These are phyloP conservation scores for Monilinia fructigena DNA, from an alignment of 2,329 filamentous ascomycete species.

Conservation along the genomic window DNA sequence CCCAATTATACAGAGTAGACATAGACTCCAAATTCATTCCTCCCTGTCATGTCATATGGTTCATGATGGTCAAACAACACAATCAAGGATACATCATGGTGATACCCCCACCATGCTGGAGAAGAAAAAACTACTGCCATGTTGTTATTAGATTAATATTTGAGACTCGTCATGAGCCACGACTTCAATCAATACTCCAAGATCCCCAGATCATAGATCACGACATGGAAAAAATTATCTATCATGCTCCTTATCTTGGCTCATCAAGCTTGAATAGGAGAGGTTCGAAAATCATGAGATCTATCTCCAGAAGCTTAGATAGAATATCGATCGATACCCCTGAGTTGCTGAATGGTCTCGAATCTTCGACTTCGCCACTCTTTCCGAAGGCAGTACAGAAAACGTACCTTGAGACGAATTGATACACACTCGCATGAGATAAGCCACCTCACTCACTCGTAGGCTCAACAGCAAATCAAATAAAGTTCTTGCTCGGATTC, in stretches of 20 bases:
- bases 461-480: not conserved
- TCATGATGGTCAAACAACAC: not conserved
- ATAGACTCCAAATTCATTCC: not conserved
- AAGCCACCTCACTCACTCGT: not conserved
- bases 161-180: slow-evolving; percentile 20
- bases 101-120: not conserved
- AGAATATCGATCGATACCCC: not conserved
- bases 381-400: not conserved
- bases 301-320: not conserved
- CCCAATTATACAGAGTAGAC: not conserved
- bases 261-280: not conserved
- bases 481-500: no score
- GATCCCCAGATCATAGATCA: slow-evolving; percentile 11
- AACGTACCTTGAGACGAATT: not conserved
- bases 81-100: slow-evolving; percentile 7
- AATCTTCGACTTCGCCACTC: not conserved
- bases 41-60: not conserved
- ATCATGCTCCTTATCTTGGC: slow-evolving; percentile 11
- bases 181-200: slow-evolving; percentile 10
- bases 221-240: not conserved
- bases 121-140: not conserved
- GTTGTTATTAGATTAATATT: slow-evolving; percentile 11
- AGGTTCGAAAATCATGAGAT: slow-evolving; percentile 14
- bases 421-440: not conserved
- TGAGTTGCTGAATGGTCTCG: slow-evolving; percentile 5